A percentile compares a stretch with the other conserved stretches of the same genome.
These are phyloP conservation scores for Solanum chmielewskii DNA, from an alignment of 257 asterid genomes.

Conservation along the genomic window DNA sequence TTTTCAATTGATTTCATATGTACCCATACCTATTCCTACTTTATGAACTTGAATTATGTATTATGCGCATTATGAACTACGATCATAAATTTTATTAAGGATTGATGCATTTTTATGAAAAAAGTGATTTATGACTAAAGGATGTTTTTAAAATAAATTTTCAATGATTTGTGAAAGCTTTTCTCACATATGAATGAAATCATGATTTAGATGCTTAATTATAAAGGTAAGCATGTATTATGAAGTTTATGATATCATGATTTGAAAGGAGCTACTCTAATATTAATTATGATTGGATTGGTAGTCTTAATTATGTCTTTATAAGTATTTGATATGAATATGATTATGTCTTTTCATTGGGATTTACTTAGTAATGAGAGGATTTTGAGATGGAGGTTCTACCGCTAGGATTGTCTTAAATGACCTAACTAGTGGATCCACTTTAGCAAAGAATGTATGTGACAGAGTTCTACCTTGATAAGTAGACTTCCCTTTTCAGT, in stretches of 20 bases:
- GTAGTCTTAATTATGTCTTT: not conserved
- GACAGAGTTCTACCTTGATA: not conserved
- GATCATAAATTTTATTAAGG: not conserved
- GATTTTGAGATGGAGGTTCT: not conserved
- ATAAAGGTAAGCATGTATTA: too few relatives aligned
- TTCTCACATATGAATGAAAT: not conserved
- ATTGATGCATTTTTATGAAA: too few relatives aligned
- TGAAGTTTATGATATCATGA: not conserved
- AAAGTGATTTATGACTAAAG: not conserved
- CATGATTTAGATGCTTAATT: not conserved
- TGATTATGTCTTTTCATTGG: too few relatives aligned
- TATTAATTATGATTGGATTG: not conserved
- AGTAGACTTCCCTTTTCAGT: not conserved
- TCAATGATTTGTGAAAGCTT: not conserved
- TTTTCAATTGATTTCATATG: not conserved
- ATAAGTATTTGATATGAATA: too few relatives aligned
- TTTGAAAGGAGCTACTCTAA: not conserved
- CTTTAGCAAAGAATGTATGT: not conserved
- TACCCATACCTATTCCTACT: not conserved
- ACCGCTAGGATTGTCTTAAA: too few relatives aligned
- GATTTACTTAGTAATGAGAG: not conserved
- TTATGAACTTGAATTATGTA: not conserved
- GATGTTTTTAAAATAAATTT: not conserved
- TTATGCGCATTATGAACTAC: not conserved
- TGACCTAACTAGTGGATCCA: not conserved